These are phyloP conservation scores for Vararia minispora DNA, from an alignment of 768 basidiomycete genomes.

Conservation along the genomic window DNA sequence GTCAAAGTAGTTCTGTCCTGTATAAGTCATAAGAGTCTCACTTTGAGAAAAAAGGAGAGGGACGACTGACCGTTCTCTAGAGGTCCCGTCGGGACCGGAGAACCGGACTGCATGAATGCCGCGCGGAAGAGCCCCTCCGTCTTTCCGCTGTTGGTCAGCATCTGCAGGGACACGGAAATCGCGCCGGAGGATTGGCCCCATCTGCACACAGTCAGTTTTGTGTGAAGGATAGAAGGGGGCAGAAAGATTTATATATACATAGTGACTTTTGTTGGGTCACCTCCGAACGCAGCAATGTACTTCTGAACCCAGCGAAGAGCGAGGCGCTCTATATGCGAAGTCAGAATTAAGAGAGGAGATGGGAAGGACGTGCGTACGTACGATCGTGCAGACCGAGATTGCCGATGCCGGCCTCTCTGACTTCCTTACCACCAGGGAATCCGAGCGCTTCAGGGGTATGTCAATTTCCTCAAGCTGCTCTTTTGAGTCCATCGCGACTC, in stretches of 20 bases:
- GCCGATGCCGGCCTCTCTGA: neutral
- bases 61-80: slow-evolving; percentile 18
- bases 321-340: slow-evolving; percentile 14
- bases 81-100: slow-evolving; percentile 21
- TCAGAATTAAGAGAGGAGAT: neutral
- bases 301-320: slow-evolving; percentile 29
- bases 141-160: slow-evolving; percentile 10
- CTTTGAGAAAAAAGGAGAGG: too few relatives aligned
- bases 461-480: neutral
- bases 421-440: neutral
- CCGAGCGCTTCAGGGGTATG: neutral
- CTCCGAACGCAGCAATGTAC: slow-evolving; percentile 28
- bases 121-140: slow-evolving; percentile 17
- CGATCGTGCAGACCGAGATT: slow-evolving; percentile 4
- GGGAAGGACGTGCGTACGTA: neutral
- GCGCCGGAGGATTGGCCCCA: slow-evolving; percentile 27
- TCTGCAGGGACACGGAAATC: slow-evolving; percentile 19
- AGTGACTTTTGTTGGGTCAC: slow-evolving; percentile 21
- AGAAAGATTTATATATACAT: slow-evolving; percentile 4
- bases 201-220: neutral
- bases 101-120: slow-evolving; percentile 33
- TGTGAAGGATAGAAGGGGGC: neutral
- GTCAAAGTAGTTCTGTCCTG: slow-evolving; percentile 29
- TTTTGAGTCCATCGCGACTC: too few relatives aligned
- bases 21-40: too few relatives aligned